Evolutionary conservation across 495 filamentous ascomycete species (phyloP), one percentile per base, ranked within the genome.

Genomic region (Neurospora sp.): DNA sequence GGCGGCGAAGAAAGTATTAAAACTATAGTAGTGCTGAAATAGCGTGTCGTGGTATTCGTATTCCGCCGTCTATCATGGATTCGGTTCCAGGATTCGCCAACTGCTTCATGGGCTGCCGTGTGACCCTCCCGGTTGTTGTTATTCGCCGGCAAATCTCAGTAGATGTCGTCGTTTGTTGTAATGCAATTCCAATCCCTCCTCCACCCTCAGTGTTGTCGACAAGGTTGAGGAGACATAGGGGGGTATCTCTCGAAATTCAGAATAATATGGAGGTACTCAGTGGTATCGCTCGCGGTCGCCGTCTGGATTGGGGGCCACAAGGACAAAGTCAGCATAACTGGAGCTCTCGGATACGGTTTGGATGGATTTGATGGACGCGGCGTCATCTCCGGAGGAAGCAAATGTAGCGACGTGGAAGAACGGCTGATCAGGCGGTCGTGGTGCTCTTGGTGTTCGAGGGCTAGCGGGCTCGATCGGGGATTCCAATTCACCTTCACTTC

Each of bases 401-500:
- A 6, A 27, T 59, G 48, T 59, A 59, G 48, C 27, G 53, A 65
- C 53, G 27, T 31, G 31, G 31, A 65, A 37, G 53, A 65, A 65
- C 3, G 53, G 53, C 53, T 65, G 27, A 2, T 35, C 53, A 37
- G 5, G 3, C 53, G 53, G 53, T 35, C 53, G 65, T 65, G 27
- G 22, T 70, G 68, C 31, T 61, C 44, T 31, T 71, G 68, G 35
- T 68, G 31, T 76, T 40, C 38, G 69, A 68, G 46, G 70, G 77
- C 48, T 69, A 65, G 71, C 48, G 73, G 70, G 65, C 41, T 44
- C 35, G 39, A 40, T 72, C 72, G 71, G 72, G 70, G 71, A 70
- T 71, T 82, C 77, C 78, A 77, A 85, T 86, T 87, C 85, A 88
- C 86, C 86, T 87, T 88, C 86, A 81, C 85, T 87, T 77, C 85